phyloP scores from a whole-genome alignment of 371 early-diverging fungal species.

The Lichtheimia ramosa region DNA sequence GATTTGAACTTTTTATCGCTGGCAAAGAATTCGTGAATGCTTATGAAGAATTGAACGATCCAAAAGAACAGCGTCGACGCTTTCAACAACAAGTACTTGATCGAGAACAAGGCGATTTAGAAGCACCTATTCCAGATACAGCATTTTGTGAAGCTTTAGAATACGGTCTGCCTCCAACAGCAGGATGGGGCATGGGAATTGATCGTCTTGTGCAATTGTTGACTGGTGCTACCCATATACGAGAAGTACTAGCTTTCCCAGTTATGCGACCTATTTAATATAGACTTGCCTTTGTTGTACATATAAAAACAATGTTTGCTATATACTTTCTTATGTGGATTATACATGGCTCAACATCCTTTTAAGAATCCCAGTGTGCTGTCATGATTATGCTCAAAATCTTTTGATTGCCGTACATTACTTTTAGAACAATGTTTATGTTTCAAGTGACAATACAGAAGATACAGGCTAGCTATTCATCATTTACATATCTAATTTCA shows the following conservation, averaged over 20 bases:
- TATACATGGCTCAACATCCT: too few relatives aligned
- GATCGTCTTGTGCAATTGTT: constrained; percentile 93
- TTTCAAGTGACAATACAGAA: too few relatives aligned
- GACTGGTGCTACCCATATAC: constrained; percentile 82
- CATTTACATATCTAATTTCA: neutral
- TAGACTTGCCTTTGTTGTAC: neutral
- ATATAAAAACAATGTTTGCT: neutral
- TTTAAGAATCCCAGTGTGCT: too few relatives aligned
- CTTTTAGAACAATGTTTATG: too few relatives aligned
- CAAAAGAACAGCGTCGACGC: constrained; percentile 89
- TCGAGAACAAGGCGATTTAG: constrained; percentile 75
- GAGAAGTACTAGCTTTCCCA: constrained; percentile 94
- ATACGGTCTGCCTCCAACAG: constrained; percentile 96
- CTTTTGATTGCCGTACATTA: too few relatives aligned
- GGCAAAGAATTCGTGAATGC: constrained; percentile 97
- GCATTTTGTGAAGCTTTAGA: constrained; percentile 92
- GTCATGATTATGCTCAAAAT: too few relatives aligned
- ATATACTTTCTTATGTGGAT: too few relatives aligned
- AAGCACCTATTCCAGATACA: constrained; percentile 82
- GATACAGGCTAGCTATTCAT: neutral
- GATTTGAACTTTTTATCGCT: constrained; percentile 95
- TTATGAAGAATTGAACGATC: constrained; percentile 99
- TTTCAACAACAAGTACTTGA: constrained; percentile 77
- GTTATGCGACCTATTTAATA: constrained; percentile 33
- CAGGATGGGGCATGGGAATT: constrained; percentile 98